Evolutionary conservation across 805 yeast genomes (phyloP).

Genomic region (Metschnikowia rubicola): DNA sequence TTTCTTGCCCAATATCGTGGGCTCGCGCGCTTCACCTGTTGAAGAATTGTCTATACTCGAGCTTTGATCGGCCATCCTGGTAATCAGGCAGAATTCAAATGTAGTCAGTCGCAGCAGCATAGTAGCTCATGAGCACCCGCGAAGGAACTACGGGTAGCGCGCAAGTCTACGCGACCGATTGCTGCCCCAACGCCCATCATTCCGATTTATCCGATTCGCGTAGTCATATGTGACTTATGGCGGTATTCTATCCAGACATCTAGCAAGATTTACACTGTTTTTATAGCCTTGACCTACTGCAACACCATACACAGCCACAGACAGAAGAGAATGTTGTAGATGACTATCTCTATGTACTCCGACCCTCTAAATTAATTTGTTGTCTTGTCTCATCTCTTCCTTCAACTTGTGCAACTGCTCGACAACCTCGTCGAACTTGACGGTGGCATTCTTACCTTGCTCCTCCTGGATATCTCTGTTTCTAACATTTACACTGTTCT

Average conservation of each 20-base stretch:
- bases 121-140: no score
- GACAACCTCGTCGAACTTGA: conserved; percentile 68
- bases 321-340: neutral
- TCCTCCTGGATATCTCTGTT: conserved; percentile 91
- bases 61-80: conserved; percentile 2
- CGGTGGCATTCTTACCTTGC: conserved; percentile 89
- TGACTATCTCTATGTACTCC: neutral
- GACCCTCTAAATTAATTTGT: conserved; percentile 29
- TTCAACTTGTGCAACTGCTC: conserved; percentile 64
- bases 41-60: neutral
- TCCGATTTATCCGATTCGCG: no score
- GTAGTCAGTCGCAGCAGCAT: no score
- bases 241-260: no score
- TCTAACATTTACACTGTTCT: conserved; percentile 86
- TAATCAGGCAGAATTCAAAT: no score
- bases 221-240: no score
- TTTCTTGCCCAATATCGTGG: conserved; percentile 16
- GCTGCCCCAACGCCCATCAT: no score
- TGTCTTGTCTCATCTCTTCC: conserved; percentile 72
- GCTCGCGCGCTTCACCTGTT: conserved; percentile 1
- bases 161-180: no score
- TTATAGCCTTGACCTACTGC: no score
- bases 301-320: no score
- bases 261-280: no score
- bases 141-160: no score